A percentile compares a stretch with the other conserved stretches of the same genome.
phyloP scores from a whole-genome alignment of 768 basidiomycete genomes.

The Pulveroboletus ravenelii region DNA sequence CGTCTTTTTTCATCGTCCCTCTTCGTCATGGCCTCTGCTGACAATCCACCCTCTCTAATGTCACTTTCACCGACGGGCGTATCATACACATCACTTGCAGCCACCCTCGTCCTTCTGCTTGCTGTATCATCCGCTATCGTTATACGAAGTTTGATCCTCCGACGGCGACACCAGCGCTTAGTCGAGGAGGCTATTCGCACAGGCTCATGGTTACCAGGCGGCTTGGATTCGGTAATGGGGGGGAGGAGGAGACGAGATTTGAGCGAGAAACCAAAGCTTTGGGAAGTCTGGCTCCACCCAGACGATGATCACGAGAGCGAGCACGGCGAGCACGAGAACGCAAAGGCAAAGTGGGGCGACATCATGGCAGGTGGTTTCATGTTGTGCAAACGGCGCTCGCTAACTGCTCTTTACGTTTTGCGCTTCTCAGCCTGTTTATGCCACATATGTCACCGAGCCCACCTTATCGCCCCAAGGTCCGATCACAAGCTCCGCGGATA shows the following conservation, averaged over 20 bases:
- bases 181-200: constrained; percentile 62
- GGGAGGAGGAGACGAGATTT: constrained; percentile 24
- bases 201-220: constrained; percentile 52
- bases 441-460: constrained; percentile 14
- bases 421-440: constrained; percentile 21
- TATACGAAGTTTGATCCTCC: constrained; percentile 57
- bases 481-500: background rate
- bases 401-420: background rate
- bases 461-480: constrained; percentile 6
- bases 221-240: constrained; percentile 9
- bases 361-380: constrained; percentile 22
- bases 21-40: constrained; percentile 16
- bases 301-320: constrained; percentile 9
- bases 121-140: constrained; percentile 66
- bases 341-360: constrained; percentile 20
- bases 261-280: constrained; percentile 30
- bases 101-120: constrained; percentile 64
- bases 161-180: constrained; percentile 53
- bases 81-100: constrained; percentile 45
- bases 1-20: background rate
- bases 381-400: background rate
- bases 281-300: constrained; percentile 25
- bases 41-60: constrained; percentile 1
- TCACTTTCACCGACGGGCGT: constrained; percentile 1
- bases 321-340: constrained; percentile 2